These are phyloP conservation scores for Russula sp. DNA, from an alignment of 768 basidiomycete genomes.

Conservation along the genomic window DNA sequence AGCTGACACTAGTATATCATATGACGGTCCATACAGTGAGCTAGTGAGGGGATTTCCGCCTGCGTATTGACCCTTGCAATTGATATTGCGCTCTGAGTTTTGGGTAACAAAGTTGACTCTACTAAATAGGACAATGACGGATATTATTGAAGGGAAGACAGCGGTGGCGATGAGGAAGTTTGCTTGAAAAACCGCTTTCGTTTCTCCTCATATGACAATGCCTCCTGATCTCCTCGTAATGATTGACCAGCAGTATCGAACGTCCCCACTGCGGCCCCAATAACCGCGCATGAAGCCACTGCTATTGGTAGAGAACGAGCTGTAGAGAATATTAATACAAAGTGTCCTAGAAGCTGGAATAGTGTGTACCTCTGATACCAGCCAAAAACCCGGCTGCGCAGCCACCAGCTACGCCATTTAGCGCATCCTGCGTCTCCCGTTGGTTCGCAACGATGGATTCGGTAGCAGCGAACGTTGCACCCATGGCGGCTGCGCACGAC, in stretches of 20 bases:
- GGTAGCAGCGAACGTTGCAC: slow-evolving; percentile 78
- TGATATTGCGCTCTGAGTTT: neutral
- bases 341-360: slow-evolving; percentile 4
- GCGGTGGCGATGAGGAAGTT: slow-evolving; percentile 45
- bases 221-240: slow-evolving; percentile 46
- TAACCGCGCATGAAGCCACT: slow-evolving; percentile 69
- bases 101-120: neutral
- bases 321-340: slow-evolving; percentile 36
- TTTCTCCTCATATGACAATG: slow-evolving; percentile 59
- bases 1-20: slow-evolving; percentile 1
- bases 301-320: slow-evolving; percentile 84
- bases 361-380: slow-evolving; percentile 68
- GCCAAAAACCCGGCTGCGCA: slow-evolving; percentile 93
- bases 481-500: slow-evolving; percentile 71
- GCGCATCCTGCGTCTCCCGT: slow-evolving; percentile 70
- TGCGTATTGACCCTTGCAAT: neutral
- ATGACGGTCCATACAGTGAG: slow-evolving; percentile 6
- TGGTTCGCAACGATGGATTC: slow-evolving; percentile 80
- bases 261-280: slow-evolving; percentile 77
- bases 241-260: slow-evolving; percentile 74
- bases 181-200: slow-evolving; percentile 84
- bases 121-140: neutral
- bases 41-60: neutral
- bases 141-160: slow-evolving; percentile 35
- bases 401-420: slow-evolving; percentile 82